Evolutionary conservation across 257 asterid genomes (phyloP).

Genomic region (Nicotiana paniculata): DNA sequence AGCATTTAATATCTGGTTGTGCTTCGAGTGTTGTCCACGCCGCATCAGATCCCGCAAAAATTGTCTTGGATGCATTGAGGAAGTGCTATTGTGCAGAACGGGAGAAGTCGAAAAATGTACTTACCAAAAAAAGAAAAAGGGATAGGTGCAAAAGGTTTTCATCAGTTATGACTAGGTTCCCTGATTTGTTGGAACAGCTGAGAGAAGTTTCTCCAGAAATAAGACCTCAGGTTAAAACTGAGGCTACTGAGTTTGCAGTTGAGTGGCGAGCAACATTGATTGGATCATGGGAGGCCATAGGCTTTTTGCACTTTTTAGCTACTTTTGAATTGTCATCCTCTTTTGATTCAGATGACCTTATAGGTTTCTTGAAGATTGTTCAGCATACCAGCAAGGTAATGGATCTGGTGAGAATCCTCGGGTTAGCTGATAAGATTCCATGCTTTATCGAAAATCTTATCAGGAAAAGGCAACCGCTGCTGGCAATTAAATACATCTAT

Average conservation of each 20-base stretch:
- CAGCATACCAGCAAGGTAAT: not conserved
- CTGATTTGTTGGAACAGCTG: not conserved
- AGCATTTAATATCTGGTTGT: not conserved
- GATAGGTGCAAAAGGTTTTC: too few species aligned
- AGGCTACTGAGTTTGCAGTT: not conserved
- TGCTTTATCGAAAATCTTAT: not conserved
- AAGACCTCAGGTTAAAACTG: not conserved
- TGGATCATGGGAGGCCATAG: not conserved
- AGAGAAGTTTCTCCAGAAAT: not conserved
- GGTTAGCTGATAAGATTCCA: slow-evolving; percentile 5
- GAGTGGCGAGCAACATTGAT: not conserved
- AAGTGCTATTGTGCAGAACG: not conserved
- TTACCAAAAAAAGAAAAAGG: too few species aligned
- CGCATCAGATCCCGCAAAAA: not conserved
- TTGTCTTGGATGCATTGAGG: not conserved
- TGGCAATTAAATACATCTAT: slow-evolving; percentile 6
- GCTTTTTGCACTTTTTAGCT: not conserved
- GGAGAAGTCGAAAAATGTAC: not conserved
- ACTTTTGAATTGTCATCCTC: too few species aligned
- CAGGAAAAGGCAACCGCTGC: not conserved
- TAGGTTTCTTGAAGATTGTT: not conserved
- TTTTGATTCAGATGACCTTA: not conserved
- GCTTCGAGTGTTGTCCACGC: not conserved
- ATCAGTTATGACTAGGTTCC: not conserved
- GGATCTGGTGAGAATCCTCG: not conserved